Evolutionary conservation across 2,329 filamentous ascomycete genomes (phyloP).

Genomic region (Cercospora brassicicola): DNA sequence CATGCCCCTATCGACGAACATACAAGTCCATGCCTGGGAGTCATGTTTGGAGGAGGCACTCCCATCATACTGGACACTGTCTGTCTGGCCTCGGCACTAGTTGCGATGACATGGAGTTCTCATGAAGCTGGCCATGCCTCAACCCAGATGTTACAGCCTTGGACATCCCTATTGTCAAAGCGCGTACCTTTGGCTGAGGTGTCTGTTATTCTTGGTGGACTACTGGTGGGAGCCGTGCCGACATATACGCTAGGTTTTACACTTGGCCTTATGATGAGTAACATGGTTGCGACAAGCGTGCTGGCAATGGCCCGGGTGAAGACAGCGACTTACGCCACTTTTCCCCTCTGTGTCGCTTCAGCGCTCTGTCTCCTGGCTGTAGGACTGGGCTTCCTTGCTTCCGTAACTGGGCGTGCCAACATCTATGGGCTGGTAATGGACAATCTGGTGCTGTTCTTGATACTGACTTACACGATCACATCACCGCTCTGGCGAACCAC

Average conservation of each 20-base stretch:
- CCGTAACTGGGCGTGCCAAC: not conserved
- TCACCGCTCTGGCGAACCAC: not conserved
- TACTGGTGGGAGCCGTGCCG: no score
- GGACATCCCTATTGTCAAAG: no score
- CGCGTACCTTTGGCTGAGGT: no score
- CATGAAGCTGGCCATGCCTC: not conserved
- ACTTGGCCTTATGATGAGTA: no score
- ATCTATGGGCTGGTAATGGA: not conserved
- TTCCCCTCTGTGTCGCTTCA: not conserved
- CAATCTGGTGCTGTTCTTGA: not conserved
- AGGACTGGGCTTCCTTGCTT: not conserved
- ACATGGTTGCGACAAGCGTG: no score
- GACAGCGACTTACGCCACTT: not conserved
- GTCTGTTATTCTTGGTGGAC: no score
- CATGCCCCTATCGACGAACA: not conserved
- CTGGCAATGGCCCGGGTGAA: no score
- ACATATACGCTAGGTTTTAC: no score
- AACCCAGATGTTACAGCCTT: not conserved
- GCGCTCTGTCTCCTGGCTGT: not conserved
- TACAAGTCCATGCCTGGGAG: not conserved
- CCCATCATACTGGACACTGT: not conserved
- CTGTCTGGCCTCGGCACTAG: not conserved
- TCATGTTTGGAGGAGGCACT: not conserved
- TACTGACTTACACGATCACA: not conserved
- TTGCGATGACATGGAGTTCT: not conserved